phyloP scores from a whole-genome alignment of 148 eudicot species.

The Camellia lanceoleosa region DNA sequence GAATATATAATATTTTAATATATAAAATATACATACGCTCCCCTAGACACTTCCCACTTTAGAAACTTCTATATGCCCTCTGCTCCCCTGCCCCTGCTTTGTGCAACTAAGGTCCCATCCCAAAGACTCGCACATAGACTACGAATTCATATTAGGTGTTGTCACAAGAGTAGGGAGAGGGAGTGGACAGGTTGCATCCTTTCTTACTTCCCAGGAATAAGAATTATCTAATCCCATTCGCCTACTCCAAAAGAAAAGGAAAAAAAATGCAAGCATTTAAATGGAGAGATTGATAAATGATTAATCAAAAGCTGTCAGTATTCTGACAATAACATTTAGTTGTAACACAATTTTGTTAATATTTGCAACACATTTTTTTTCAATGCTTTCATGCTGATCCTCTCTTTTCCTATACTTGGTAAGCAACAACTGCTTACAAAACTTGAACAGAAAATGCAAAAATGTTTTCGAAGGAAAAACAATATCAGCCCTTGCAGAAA shows the following conservation, averaged over 20 bases:
- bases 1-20: too few species aligned
- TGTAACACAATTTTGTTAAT: not conserved
- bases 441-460: not conserved
- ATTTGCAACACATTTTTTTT: not conserved
- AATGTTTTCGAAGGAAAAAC: not conserved
- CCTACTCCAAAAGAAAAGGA: not conserved
- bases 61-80: too few species aligned
- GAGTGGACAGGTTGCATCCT: not conserved
- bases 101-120: too few species aligned
- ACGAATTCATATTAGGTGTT: not conserved
- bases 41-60: too few species aligned
- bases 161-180: not conserved
- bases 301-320: constrained; percentile 1
- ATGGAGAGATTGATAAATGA: not conserved
- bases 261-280: not conserved
- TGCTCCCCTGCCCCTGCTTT: too few species aligned
- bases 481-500: not conserved
- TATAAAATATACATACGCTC: too few species aligned
- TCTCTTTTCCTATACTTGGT: not conserved
- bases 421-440: not conserved
- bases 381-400: not conserved
- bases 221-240: not conserved
- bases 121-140: not conserved
- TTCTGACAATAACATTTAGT: not conserved
- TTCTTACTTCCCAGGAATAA: not conserved